These are phyloP conservation scores for Phylloporus scabripes DNA, from an alignment of 768 basidiomycete species.

Conservation along the genomic window DNA sequence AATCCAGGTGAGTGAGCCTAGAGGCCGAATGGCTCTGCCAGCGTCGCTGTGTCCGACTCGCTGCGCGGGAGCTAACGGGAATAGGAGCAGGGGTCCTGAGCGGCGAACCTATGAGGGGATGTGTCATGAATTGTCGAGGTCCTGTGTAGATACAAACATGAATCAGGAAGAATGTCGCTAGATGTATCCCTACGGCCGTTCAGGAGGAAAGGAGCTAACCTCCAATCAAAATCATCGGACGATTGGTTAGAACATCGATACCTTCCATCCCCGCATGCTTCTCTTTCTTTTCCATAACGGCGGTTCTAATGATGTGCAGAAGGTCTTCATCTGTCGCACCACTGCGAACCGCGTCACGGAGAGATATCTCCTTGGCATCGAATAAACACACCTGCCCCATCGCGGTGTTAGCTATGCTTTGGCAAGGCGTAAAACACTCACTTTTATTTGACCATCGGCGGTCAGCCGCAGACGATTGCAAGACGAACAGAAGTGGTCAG, in stretches of 20 bases:
- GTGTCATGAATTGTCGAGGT: constrained; percentile 1
- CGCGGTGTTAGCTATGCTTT: constrained; percentile 1
- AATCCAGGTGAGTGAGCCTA: constrained; percentile 69
- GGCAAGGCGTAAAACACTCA: constrained; percentile 16
- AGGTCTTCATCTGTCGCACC: constrained; percentile 63
- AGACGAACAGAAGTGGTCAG: constrained; percentile 83
- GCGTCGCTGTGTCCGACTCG: constrained; percentile 16
- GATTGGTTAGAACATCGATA: constrained; percentile 69
- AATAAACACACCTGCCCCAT: constrained; percentile 73
- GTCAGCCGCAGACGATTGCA: constrained; percentile 83
- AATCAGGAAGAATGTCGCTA: constrained; percentile 21
- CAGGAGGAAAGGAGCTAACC: constrained; percentile 60
- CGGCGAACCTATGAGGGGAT: neutral
- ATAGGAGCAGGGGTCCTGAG: neutral
- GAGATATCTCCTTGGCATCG: constrained; percentile 76
- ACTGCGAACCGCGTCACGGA: constrained; percentile 66
- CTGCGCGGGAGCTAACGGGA: neutral
- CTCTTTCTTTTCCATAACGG: constrained; percentile 66
- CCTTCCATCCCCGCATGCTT: constrained; percentile 83
- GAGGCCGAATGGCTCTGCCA: constrained; percentile 15
- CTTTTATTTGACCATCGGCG: constrained; percentile 91
- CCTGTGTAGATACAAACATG: constrained; percentile 21
- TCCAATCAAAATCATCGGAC: constrained; percentile 91
- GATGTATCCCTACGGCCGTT: constrained; percentile 12
- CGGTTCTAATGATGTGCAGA: constrained; percentile 53